Base-by-base conservation (phyloP, 2,329 filamentous ascomycete genomes). In the Trichoderma arundinaceum region DNA sequence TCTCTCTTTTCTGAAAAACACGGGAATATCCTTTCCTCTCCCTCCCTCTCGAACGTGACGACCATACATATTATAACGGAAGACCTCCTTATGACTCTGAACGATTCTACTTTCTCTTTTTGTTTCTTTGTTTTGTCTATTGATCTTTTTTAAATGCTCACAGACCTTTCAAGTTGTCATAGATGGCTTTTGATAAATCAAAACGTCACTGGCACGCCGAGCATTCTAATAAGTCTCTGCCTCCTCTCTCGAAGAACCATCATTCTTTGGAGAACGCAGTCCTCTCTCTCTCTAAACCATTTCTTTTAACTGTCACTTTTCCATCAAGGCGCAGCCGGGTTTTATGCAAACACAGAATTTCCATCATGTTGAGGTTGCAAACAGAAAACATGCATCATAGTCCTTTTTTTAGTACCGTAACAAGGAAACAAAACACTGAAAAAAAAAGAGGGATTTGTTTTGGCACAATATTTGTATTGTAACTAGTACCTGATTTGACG, bases 71-170 rank as follows among this genome's bases (percentile, higher is more conserved):
- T 43, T 41, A 66, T 43, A 41, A 66, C 53, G 60, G 60, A 64
- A 58, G 49, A 38, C 39, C 28, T 43, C 32, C 48, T 67, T 57
- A 67, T 67, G 61, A 67, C 61, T 46, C 60, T 64, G 43, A 52
- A 66, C 65, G 65, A 66, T 59, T 62, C 41, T 59, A 46, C 52
- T 62, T 66, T 64, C 15, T 57, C 17, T 38, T 48, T 52, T 56
- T 49, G 2, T 52, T 59, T 35, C 41, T 38, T 59, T 44, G 32
- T 64, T 22, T 39, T 17, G 8, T 19, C 13, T 43, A 32, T 33
- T 52, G 22, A 60, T 49, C 38, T 52, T 32, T 39, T 52, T 52
- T 5, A 61, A 33, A 28, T 28, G 46, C 59, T 62, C 38, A 43
- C 44, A 60, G 44, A 53, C 17, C 13, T 43, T 22, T 6, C 10